Percentiles rank a stretch among this genome's conserved stretches.
These are phyloP conservation scores for Suaeda aralocaspica DNA, from an alignment of 148 eudicot species.

Conservation along the genomic window DNA sequence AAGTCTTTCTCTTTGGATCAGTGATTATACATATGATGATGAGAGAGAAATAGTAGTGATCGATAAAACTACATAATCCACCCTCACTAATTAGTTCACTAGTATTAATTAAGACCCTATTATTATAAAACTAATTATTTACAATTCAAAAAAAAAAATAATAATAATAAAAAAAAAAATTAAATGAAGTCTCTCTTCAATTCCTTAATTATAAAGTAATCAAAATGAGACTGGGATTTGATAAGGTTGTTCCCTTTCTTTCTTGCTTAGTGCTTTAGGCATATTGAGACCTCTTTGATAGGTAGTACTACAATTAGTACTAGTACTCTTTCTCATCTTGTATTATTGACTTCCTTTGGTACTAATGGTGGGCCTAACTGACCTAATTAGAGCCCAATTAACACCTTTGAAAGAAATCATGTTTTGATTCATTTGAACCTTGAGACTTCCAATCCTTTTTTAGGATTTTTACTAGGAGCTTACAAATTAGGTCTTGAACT, in stretches of 20 bases:
- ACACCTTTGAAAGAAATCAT: conserved; percentile 79
- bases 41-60: neutral
- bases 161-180: no score
- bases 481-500: conserved; percentile 64
- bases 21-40: conserved; percentile 14
- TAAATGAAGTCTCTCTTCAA: neutral
- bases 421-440: conserved; percentile 72
- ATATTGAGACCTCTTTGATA: conserved; percentile 26
- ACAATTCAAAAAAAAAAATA: conserved; percentile 20
- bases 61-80: neutral
- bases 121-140: conserved; percentile 18
- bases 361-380: conserved; percentile 81
- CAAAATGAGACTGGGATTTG: conserved; percentile 70
- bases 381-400: conserved; percentile 86
- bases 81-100: conserved; percentile 3
- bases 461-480: conserved; percentile 66
- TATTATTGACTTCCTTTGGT: conserved; percentile 41
- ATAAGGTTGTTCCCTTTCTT: conserved; percentile 69
- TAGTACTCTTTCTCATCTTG: conserved; percentile 34
- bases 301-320: conserved; percentile 7
- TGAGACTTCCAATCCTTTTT: conserved; percentile 68
- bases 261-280: conserved; percentile 57
- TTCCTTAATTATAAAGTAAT: conserved; percentile 56
- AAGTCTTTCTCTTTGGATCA: neutral
- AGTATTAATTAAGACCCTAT: conserved; percentile 5